Percentiles rank a stretch among this genome's conserved stretches.
Conservation (phyloP, 371 early-diverging fungal species). For the Mucor irregularis region DNA sequence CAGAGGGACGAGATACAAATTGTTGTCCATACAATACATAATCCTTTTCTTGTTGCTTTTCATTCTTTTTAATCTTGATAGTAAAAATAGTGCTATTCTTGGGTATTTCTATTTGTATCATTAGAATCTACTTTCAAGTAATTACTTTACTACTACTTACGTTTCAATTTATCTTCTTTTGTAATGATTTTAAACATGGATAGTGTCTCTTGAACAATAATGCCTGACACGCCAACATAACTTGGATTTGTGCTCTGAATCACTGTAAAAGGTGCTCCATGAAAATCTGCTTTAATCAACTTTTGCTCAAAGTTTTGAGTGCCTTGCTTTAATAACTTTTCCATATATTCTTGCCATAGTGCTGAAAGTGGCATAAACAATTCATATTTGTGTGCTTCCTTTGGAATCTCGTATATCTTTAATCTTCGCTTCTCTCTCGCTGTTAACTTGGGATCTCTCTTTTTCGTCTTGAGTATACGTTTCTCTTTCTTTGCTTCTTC, state of each 20-base stretch:
- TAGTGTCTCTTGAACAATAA: constrained; percentile 87
- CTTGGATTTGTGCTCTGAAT: constrained; percentile 78
- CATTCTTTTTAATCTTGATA: constrained; percentile 44
- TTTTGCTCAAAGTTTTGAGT: constrained; percentile 56
- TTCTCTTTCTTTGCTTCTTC: constrained; percentile 20
- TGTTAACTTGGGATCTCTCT: constrained; percentile 52
- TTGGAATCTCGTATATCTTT: constrained; percentile 68
- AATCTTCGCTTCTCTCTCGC: constrained; percentile 61
- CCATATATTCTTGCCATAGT: constrained; percentile 85
- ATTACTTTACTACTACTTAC: constrained; percentile 39
- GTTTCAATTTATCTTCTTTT: constrained; percentile 57
- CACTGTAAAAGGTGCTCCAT: constrained; percentile 73
- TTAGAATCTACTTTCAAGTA: background rate
- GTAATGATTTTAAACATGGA: constrained; percentile 85
- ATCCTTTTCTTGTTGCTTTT: no score
- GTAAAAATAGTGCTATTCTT: constrained; percentile 78
- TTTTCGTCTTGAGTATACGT: constrained; percentile 19
- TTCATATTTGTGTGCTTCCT: constrained; percentile 52
- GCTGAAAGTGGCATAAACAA: constrained; percentile 73
- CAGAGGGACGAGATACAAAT: constrained; percentile 71
- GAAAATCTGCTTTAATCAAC: constrained; percentile 82
- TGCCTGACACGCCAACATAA: constrained; percentile 78
- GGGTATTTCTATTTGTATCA: constrained; percentile 61
- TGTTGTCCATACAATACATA: constrained; percentile 84
- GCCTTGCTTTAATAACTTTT: constrained; percentile 53